Evolutionary conservation across 108 stramenopile genomes (phyloP).

Genomic region (Discostella stelligeroides): DNA sequence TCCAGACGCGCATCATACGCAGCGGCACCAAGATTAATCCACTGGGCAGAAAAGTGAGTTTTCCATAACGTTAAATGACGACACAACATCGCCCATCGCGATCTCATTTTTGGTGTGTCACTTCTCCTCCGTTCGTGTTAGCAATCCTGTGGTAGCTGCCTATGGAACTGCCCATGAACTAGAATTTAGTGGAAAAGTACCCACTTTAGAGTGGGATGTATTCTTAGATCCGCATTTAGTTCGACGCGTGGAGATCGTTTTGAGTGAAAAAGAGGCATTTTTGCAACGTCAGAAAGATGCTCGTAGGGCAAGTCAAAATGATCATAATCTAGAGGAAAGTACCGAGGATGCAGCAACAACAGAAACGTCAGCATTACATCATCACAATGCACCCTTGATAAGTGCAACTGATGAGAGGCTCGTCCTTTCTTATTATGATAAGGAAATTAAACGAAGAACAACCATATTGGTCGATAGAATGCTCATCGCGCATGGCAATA

Average conservation of each 20-base stretch:
- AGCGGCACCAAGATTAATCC: constrained; percentile 72
- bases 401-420: constrained; percentile 39
- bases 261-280: constrained; percentile 66
- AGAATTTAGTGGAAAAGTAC: constrained; percentile 58
- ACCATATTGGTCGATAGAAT: constrained; percentile 69
- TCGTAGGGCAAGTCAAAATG: constrained; percentile 13
- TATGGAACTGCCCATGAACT: constrained; percentile 76
- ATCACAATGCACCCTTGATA: constrained; percentile 9
- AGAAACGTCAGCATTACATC: not conserved
- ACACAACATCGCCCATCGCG: not conserved
- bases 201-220: constrained; percentile 59
- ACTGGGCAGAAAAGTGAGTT: constrained; percentile 86
- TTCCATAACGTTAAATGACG: not conserved
- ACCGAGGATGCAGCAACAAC: constrained; percentile 13
- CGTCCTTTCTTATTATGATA: constrained; percentile 60
- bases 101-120: not conserved
- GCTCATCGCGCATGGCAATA: constrained; percentile 86
- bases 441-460: constrained; percentile 61
- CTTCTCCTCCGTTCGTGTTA: constrained; percentile 7
- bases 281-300: constrained; percentile 43
- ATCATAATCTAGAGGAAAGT: constrained; percentile 13
- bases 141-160: constrained; percentile 88
- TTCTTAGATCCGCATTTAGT: constrained; percentile 82
- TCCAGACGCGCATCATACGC: constrained; percentile 64
- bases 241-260: constrained; percentile 63